Conservation (phyloP, 129 eudicot genomes). For the Mikania micrantha region DNA sequence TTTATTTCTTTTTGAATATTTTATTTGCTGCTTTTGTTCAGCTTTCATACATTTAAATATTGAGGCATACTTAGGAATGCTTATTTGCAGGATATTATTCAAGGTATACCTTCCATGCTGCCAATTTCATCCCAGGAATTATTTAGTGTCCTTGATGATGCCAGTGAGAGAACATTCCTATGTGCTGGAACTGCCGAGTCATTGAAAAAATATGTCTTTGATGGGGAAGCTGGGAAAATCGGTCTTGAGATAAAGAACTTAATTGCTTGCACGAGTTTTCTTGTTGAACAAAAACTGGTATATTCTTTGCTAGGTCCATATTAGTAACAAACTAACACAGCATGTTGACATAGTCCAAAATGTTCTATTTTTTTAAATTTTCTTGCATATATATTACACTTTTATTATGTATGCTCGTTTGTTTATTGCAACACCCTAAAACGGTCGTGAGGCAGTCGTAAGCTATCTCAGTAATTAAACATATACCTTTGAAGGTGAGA, state of each 20-base stretch:
- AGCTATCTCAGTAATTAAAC: not conserved
- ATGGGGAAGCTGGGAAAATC: slow-evolving; percentile 66
- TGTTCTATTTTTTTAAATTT: not conserved
- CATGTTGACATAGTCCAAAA: not conserved
- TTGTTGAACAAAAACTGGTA: slow-evolving; percentile 90
- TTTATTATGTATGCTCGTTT: not conserved
- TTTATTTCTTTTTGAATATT: not conserved
- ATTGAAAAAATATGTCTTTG: slow-evolving; percentile 65
- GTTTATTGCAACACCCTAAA: not conserved
- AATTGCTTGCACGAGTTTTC: slow-evolving; percentile 79
- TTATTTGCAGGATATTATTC: slow-evolving; percentile 62
- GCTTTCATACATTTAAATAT: not conserved
- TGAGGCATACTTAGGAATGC: not conserved
- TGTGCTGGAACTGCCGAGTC: slow-evolving; percentile 86
- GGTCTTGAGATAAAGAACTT: slow-evolving; percentile 67
- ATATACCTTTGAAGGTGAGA: not conserved
- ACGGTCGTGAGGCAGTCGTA: not conserved
- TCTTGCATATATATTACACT: not conserved
- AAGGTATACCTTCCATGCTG: slow-evolving; percentile 56
- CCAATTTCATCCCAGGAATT: slow-evolving; percentile 64
- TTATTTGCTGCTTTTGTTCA: not conserved
- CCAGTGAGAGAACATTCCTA: slow-evolving; percentile 77
- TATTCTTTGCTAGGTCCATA: not conserved
- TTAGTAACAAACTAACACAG: not conserved
- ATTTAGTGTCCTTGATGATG: slow-evolving; percentile 67